Base-by-base conservation (phyloP, 2,329 filamentous ascomycete species). In the Pseudocercospora crystallina region DNA sequence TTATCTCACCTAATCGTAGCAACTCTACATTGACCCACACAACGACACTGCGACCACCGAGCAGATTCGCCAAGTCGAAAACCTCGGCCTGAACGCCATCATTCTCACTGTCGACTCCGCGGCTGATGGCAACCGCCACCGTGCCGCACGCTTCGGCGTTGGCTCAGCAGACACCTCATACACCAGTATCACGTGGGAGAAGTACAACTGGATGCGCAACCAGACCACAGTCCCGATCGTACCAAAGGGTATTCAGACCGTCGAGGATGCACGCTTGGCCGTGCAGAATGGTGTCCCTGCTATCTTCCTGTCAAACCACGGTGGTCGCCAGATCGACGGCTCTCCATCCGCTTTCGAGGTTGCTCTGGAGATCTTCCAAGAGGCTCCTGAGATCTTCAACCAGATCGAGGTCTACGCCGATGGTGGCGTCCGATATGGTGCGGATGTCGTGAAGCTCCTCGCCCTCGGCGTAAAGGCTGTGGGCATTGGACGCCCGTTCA, bases 151-250 rank as follows among this genome's bases (percentile, higher is more conserved):
- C 7, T 58, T 54, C 41, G 90, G 95, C 60, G 80, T 80, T 12
- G 91, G 90, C 7, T 51, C 46, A 26, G 56, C 56, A 26, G 56
- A 58, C 26, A 46, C 34, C 15, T 9, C 42, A 9, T 58, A 96
- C 76, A 90, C 91, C 2, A 80, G 80, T 26, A 80, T 96, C 12
- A 88, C 83, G 65, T 96, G 90, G 90, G 80, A 85, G 63, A 79
- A 80, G 59, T 68, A 66, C 60, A 61, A 67, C 15, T 52, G 66
- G 55, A 61, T 73, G 34, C 58, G 58, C 36, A 69, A 68, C 54
- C 66, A 70, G 58, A 73, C 70, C 0, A 56, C 55, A 2, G 61
- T 72, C 1, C 69, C 70, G 2, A 66, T 73, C 48, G 65, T 73
- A 9, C 68, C 66, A 46, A 73, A 73, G 57, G 71, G 71, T 13